Base-by-base conservation (phyloP, 495 filamentous ascomycete species). In the Aspergillus haitiensis region DNA sequence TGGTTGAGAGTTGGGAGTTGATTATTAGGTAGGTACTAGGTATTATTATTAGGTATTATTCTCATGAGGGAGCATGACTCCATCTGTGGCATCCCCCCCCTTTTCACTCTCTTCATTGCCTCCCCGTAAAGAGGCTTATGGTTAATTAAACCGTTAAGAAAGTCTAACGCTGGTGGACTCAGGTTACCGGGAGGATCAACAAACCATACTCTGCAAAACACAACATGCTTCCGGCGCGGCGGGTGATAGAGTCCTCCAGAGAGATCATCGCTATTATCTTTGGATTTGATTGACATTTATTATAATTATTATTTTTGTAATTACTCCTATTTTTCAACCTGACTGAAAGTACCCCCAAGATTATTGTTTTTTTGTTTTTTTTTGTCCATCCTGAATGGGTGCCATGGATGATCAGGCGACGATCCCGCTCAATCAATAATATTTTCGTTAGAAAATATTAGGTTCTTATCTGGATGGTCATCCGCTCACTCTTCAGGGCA, bases 211-310 rank as follows among this genome's bases (percentile, higher is more conserved):
- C 52, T 59, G 55, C 58, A 61, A 35, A 50, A 55, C 42, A 62
- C 37, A 37, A 52, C 48, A 59, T 59, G 52, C 40, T 59, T 59
- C 63, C 57, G 55, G 62, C 55, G 60, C 56, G 27, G 36, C 49
- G 31, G 52, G 45, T 52, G 48, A 53, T 34, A 16, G 42, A 12
- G 11, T 51, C 45, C 18, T 16, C n/a, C 45, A 9, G 39, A 13
- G 9, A 18, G n/a, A 51, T 51, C 15, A 32, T 51, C 34, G 10
- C 13, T 51, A 51, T 34, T 12, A 34, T 50, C 21, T 50, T 40
- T 32, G 16, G 10, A 32, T 11, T 34, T 34, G 18, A 21, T 6
- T 47, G 44, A 21, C 15, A 51, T 48, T 12, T 51, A 15, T 31
- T 9, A 21, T 34, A 12, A 51, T 51, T 51, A 32, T 32, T 51